phyloP scores from a whole-genome alignment of 2,329 filamentous ascomycete species.

The Incumbomyces lentus region DNA sequence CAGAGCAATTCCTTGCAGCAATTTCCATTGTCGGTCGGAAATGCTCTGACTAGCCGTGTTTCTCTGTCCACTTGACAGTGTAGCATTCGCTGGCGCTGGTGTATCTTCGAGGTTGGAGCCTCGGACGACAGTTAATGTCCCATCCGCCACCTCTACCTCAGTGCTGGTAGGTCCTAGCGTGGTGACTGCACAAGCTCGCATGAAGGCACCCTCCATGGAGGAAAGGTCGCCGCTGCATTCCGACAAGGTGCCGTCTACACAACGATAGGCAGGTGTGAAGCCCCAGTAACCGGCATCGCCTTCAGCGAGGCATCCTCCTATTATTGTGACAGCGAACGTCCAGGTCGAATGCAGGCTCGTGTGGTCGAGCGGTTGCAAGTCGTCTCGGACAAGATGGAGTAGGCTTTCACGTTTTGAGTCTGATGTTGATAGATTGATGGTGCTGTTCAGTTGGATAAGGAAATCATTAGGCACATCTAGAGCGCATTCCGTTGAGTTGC shows the following conservation, averaged over 20 bases:
- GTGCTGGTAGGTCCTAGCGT: constrained; percentile 21
- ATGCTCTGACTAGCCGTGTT: too few species aligned
- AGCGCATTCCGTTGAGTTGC: not conserved
- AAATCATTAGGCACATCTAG: not conserved
- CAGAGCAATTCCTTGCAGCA: too few species aligned
- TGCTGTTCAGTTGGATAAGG: not conserved
- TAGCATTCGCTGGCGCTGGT: too few species aligned
- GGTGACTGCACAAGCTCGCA: not conserved
- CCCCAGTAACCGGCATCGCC: not conserved
- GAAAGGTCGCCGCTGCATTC: not conserved
- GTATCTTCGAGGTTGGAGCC: too few species aligned
- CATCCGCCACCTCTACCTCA: not conserved
- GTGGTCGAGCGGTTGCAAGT: not conserved
- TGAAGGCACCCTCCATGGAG: not conserved
- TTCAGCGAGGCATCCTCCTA: not conserved
- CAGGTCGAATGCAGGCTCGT: not conserved
- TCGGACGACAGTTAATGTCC: too few species aligned
- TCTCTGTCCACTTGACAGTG: too few species aligned
- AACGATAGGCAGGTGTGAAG: not conserved
- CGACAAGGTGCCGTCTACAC: not conserved
- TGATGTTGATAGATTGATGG: not conserved
- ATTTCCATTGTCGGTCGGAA: too few species aligned
- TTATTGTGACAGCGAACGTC: not conserved
- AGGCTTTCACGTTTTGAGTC: not conserved
- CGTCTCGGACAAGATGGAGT: not conserved